Base-by-base conservation (phyloP, 495 filamentous ascomycete genomes). In the Annulohypoxylon stygium region DNA sequence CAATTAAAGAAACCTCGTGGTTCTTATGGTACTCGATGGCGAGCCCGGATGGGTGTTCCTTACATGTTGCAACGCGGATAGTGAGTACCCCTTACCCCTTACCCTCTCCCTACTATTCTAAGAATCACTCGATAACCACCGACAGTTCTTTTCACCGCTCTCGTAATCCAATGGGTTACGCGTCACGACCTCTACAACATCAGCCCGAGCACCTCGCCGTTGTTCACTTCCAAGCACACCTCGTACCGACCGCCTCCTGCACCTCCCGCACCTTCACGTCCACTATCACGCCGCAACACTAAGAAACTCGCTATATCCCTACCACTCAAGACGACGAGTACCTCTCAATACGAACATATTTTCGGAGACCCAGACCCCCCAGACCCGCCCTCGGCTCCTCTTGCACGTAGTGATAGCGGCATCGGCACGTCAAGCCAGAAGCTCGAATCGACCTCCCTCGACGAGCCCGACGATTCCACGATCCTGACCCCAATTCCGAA, bases 1-100 rank as follows among this genome's bases (percentile, higher is more conserved):
- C 54, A 7, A 25, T 57, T 45, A 8, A 33, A 86, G 84, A n/a
- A 88, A 88, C 74, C 76, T 88, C 7, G 81, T 83, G 9, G 79
- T 87, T 0, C 78, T 88, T 16, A 83, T 85, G 79, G 81, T 78
- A 0, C 81, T 87, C 9, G 76, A 84, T 39, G 86, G 86, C 41
- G 86, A 88, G 65, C 86, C 83, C 3, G 86, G 83, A 33, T 88
- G 86, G 86, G 81, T 88, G 10, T 88, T 83, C 71, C 78, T 88
- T 37, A 86, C 87, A 82, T 87, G 84, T 67, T 88, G 86, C 69
- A 88, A 88, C 71, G 82, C 82, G 57, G 86, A 88, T 64, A 84
- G 84, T 86, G 61, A 67, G 82, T 74, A 33, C n/a, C 16, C 54
- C 50, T 54, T 33, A 0, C 39, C 14, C 5, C 34, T 0, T 23